Evolutionary conservation across 345 rosid genomes (phyloP).

Genomic region (sweet orange (Citrus sinensis)): DVS_A1.0 CM039163.1:49874501-49875000

Average conservation of each 20-base stretch:
- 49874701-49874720: neutral
- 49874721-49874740: neutral
- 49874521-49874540: conserved; percentile 51
- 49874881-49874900: conserved; percentile 54
- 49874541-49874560: neutral
- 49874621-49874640: neutral
- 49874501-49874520: conserved; percentile 64
- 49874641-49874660: neutral
- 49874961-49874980: neutral
- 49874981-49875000: neutral
- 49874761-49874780: neutral
- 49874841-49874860: conserved; percentile 45
- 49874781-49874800: conserved; percentile 33
- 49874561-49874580: neutral
- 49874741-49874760: neutral
- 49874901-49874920: conserved; percentile 69
- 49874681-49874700: neutral
- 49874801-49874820: conserved; percentile 61
- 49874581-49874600: neutral
- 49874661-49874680: neutral
- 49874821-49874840: conserved; percentile 64
- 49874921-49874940: conserved; percentile 66
- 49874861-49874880: conserved; percentile 54
- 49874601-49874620: neutral
- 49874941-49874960: conserved; percentile 29